Base-by-base conservation (phyloP, 2,329 filamentous ascomycete genomes). In the Fusarium sp. region DNA sequence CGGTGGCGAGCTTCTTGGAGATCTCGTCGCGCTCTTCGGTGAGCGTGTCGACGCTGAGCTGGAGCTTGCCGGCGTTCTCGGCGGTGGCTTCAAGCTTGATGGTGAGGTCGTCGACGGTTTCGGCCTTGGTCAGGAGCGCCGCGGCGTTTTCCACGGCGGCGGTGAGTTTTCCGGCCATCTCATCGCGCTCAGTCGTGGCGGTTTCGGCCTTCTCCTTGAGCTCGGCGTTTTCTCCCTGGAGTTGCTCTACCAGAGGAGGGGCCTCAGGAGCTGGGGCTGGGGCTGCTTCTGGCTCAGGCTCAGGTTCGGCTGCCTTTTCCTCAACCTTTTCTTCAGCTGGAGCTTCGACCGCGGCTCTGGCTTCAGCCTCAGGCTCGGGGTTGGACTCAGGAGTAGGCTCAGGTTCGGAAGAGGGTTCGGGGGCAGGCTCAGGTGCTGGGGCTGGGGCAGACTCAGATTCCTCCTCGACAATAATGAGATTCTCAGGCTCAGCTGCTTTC, bases 11-110 rank as follows among this genome's bases (percentile, higher is more conserved):
- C 47, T 71, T 71, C 51, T 58, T 55, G 6, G 68, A 59, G 10
- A 71, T 56, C 36, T 71, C 67, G 9, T 70, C 67, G 1, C 63
- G 67, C 53, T 70, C 67, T 1, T 57, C 15, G 0, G 49, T 47
- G 0, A 66, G 29, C 2, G 47, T 53, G 1, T 63, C 64, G 3
- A 49, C 50, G 38, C 51, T 53, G 13, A 66, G 58, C 13, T 67
- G 55, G 4, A 69, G 65, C 12, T 65, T 61, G 6, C 63, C 45
- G 5, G 56, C 45, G 19, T 68, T 56, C 19, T 58, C 57, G 13
- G 62, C 64, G 0, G 69, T 63, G 6, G 59, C 53, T 0, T 51
- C 48, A n/a, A 70, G 58, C 51, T 70, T 69, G 6, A 11, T 19
- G 7, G 46, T 53, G 5, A 69, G 56, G n/a, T 69, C 67, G 9